These are phyloP conservation scores for Mycena chlorophos DNA, from an alignment of 768 basidiomycete genomes.

Conservation along the genomic window DNA sequence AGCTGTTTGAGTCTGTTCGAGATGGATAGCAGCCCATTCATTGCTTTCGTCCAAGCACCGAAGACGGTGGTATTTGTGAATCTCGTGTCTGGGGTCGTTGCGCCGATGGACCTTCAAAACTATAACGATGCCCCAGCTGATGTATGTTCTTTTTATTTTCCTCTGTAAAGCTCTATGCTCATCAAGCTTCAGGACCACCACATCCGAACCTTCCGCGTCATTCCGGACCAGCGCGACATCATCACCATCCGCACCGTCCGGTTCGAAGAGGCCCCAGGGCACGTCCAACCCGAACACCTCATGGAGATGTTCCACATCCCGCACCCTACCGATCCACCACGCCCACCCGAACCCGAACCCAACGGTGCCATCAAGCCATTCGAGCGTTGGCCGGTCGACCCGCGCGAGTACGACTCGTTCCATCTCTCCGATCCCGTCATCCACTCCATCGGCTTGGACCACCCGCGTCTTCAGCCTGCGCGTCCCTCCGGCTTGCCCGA, in stretches of 20 bases:
- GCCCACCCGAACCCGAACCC: neutral
- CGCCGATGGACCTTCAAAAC: conserved; percentile 41
- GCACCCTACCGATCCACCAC: conserved; percentile 10
- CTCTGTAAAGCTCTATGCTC: neutral
- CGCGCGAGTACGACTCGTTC: conserved; percentile 29
- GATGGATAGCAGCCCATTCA: conserved; percentile 41
- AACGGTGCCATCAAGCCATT: conserved; percentile 8
- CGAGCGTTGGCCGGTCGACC: conserved; percentile 28
- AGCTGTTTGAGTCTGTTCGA: conserved; percentile 43
- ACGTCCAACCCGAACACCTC: conserved; percentile 8
- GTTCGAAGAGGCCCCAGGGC: conserved; percentile 8
- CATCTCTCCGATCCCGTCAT: conserved; percentile 43
- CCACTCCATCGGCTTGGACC: conserved; percentile 31
- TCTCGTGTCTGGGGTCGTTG: conserved; percentile 35
- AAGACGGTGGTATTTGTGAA: conserved; percentile 45
- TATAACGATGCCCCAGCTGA: conserved; percentile 26
- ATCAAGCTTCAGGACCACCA: conserved; percentile 39
- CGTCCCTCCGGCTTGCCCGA: conserved; percentile 29
- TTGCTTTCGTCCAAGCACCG: conserved; percentile 44
- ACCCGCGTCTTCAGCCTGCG: conserved; percentile 27
- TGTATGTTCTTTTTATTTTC: conserved; percentile 21
- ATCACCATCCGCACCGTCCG: conserved; percentile 49
- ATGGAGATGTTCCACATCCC: conserved; percentile 26
- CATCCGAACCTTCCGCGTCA: conserved; percentile 52
- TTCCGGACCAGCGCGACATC: conserved; percentile 53